phyloP scores from a whole-genome alignment of 2,329 filamentous ascomycete species.

The Cytospora mali region DNA sequence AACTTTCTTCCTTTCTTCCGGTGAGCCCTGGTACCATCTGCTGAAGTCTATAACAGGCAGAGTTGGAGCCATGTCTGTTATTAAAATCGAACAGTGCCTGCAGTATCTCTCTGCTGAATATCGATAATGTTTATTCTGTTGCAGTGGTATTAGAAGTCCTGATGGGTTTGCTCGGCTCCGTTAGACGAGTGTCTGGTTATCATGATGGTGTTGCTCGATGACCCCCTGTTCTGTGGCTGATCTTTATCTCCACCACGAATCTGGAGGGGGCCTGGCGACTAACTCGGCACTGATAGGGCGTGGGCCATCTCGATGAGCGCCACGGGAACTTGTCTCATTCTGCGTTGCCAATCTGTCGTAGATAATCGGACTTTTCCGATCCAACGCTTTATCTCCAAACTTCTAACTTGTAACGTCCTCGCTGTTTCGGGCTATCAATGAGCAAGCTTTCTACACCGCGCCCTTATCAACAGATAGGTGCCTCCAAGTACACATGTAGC shows the following conservation, averaged over 20 bases:
- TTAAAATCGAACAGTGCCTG: background rate
- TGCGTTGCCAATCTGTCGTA: slow-evolving; percentile 20
- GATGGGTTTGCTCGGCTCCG: background rate
- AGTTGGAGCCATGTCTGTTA: slow-evolving; percentile 7
- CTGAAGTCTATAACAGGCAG: slow-evolving; percentile 28
- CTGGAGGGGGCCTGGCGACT: background rate
- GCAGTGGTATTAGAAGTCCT: background rate
- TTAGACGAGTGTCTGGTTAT: background rate
- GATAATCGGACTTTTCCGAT: slow-evolving; percentile 13
- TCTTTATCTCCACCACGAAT: slow-evolving; percentile 1
- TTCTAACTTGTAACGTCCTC: background rate
- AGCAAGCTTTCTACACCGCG: background rate
- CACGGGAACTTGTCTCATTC: slow-evolving; percentile 1
- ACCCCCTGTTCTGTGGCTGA: background rate
- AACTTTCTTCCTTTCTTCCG: slow-evolving; percentile 14
- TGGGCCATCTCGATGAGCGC: background rate
- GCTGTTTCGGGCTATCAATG: slow-evolving; percentile 8
- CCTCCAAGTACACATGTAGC: background rate
- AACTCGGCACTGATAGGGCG: slow-evolving; percentile 8
- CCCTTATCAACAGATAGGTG: background rate
- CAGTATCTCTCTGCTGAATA: background rate
- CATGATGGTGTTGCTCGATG: background rate
- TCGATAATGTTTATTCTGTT: background rate
- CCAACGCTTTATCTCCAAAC: slow-evolving; percentile 13
- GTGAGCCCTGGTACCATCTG: slow-evolving; percentile 20